Conservation (phyloP, 164 flowering plant genomes). For the Euptelea pleiosperma region DNA sequence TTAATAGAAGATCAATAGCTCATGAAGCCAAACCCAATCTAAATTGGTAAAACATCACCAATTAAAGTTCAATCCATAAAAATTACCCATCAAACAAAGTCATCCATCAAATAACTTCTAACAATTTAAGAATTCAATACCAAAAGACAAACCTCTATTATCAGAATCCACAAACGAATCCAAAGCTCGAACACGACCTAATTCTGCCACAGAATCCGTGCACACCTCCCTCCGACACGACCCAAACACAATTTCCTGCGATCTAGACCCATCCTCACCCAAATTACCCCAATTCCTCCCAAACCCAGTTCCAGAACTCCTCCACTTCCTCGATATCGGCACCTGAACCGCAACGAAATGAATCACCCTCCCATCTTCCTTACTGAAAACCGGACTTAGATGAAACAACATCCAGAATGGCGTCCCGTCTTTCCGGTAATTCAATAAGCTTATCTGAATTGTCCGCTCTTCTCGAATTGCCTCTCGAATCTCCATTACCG, state of each 20-base stretch:
- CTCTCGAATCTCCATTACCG: constrained; percentile 74
- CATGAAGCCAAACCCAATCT: too few species aligned
- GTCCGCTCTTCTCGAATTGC: constrained; percentile 69
- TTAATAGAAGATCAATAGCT: too few species aligned
- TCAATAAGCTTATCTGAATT: constrained; percentile 57
- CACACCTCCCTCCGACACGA: constrained; percentile 78
- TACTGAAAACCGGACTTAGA: constrained; percentile 67
- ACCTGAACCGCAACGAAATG: constrained; percentile 86
- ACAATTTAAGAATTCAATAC: background rate
- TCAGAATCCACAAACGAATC: constrained; percentile 36
- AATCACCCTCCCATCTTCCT: constrained; percentile 60
- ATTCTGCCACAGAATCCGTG: constrained; percentile 40
- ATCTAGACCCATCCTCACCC: constrained; percentile 31
- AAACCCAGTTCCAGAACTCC: constrained; percentile 25
- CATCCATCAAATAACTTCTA: too few species aligned
- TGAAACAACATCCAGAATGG: constrained; percentile 89
- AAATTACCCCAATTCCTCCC: constrained; percentile 25
- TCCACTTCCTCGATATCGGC: constrained; percentile 46
- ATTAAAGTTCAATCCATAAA: too few species aligned
- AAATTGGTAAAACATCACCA: too few species aligned
- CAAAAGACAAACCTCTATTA: constrained; percentile 46
- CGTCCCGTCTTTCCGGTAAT: constrained; percentile 79
- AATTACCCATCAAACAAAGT: too few species aligned
- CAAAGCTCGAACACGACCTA: constrained; percentile 26
- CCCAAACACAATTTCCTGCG: constrained; percentile 41